Base-by-base conservation (phyloP, 2,329 filamentous ascomycete genomes). In the Claviceps arundinis region DNA sequence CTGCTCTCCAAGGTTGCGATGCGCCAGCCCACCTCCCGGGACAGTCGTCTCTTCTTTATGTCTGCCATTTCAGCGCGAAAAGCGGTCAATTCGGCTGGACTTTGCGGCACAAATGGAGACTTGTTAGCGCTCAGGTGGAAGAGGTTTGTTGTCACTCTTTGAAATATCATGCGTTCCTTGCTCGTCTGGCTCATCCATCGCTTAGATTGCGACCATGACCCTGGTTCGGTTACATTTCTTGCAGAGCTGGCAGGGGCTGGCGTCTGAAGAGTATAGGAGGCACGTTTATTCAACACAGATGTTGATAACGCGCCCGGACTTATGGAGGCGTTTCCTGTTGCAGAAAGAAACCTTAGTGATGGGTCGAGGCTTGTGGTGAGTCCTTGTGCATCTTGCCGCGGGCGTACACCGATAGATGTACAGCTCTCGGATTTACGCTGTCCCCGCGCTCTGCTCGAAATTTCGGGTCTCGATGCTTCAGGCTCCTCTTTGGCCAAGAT, bases 171-270 rank as follows among this genome's bases (percentile, higher is more conserved):
- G n/a, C 64, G 62, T 48, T 67, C 65, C 43, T 61, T 62, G 19
- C 63, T 64, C 41, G 63, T 61, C 9, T 60, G 54, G 55, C 67
- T 70, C n/a, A 63, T 58, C 69, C 69, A 72, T 50, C 62, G 62
- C 56, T 63, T 68, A 47, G 68, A 70, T 38, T 69, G 65, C 14
- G 67, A 63, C 68, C 68, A 70, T 19, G 60, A 59, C 34, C 61
- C 66, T 26, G 58, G 43, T 7, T 64, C 59, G 37, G 45, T 26
- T 14, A 37, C 24, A 9, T 14, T 52, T 48, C 44, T 48, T 24
- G 24, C 16, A 43, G 37, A 30, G 30, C 30, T 37, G 16, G 30
- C 13, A 47, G 46, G 24, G 5, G 45, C 37, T 26, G 54, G 37
- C 17, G n/a, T 22, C 22, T 49, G 30, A 19, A 50, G 14, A 24